Conservation (phyloP, 164 flowering plant genomes). For the Liriodendron chinense region DNA sequence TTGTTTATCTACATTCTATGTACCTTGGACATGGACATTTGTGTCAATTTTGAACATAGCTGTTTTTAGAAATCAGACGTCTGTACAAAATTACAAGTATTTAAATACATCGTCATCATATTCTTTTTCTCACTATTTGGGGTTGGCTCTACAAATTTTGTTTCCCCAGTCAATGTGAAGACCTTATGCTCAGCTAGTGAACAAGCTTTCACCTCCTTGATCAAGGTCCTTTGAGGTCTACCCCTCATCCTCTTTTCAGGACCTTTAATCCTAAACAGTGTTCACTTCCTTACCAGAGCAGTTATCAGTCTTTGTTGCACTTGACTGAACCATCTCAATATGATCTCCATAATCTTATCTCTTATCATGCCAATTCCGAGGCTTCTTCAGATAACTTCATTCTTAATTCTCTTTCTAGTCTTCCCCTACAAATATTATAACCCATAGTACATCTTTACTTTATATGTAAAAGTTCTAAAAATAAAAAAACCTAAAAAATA, state of each 20-base stretch:
- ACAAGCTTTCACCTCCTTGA: not conserved
- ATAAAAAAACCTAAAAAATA: too few relatives aligned
- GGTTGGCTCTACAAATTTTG: not conserved
- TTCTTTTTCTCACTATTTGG: not conserved
- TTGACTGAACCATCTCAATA: not conserved
- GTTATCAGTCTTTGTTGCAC: not conserved
- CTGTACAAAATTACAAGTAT: not conserved
- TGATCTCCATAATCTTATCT: not conserved
- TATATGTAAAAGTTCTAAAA: not conserved
- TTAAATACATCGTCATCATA: not conserved
- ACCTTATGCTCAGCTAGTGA: not conserved
- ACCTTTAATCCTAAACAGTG: not conserved
- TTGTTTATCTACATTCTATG: not conserved
- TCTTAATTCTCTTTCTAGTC: not conserved
- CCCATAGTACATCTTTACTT: not conserved
- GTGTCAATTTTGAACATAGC: not conserved
- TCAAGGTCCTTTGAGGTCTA: not conserved
- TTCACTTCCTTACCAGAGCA: not conserved
- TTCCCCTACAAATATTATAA: not conserved
- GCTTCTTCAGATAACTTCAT: not conserved
- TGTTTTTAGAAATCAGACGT: not conserved
- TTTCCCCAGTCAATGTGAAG: not conserved
- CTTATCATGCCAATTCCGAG: not conserved
- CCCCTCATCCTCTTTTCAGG: not conserved
- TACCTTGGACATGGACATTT: not conserved